Percentiles rank a stretch among this genome's conserved stretches.
phyloP scores from a whole-genome alignment of 129 eudicot species.

The Glebionis coronaria region DNA sequence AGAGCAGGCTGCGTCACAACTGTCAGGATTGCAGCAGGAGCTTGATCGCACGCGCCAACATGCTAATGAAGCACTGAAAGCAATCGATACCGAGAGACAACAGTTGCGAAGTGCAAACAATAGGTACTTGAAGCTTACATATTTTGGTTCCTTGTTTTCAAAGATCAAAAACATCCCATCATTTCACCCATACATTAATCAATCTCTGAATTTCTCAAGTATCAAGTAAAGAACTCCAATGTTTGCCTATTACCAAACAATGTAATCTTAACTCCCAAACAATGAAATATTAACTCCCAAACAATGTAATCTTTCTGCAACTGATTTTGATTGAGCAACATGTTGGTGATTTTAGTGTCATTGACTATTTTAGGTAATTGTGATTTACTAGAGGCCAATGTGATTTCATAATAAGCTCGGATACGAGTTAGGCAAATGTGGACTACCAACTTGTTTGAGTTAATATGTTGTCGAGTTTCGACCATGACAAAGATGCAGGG shows the following conservation, averaged over 20 bases:
- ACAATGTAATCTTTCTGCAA: too few species aligned
- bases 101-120: conserved; percentile 90
- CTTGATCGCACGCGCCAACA: conserved; percentile 89
- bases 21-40: conserved; percentile 73
- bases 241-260: not conserved
- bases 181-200: conserved; percentile 1
- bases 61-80: conserved; percentile 91
- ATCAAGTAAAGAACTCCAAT: conserved; percentile 7
- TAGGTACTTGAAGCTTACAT: conserved; percentile 41
- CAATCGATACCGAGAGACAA: conserved; percentile 89
- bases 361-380: too few species aligned
- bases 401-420: too few species aligned
- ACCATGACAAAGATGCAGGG: too few species aligned
- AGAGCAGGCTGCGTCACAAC: conserved; percentile 67
- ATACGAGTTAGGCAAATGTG: too few species aligned
- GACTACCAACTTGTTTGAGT: too few species aligned
- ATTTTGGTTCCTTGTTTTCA: conserved; percentile 19
- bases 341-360: too few species aligned
- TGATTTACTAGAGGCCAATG: too few species aligned
- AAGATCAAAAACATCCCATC: not conserved
- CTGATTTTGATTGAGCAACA: too few species aligned
- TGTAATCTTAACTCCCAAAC: not conserved
- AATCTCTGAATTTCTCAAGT: not conserved
- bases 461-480: too few species aligned
- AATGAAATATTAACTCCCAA: too few species aligned